Percentiles rank a stretch among this genome's conserved stretches.
Evolutionary conservation across 768 basidiomycete species (phyloP).

Genomic region (Podaxis sp.): DNA sequence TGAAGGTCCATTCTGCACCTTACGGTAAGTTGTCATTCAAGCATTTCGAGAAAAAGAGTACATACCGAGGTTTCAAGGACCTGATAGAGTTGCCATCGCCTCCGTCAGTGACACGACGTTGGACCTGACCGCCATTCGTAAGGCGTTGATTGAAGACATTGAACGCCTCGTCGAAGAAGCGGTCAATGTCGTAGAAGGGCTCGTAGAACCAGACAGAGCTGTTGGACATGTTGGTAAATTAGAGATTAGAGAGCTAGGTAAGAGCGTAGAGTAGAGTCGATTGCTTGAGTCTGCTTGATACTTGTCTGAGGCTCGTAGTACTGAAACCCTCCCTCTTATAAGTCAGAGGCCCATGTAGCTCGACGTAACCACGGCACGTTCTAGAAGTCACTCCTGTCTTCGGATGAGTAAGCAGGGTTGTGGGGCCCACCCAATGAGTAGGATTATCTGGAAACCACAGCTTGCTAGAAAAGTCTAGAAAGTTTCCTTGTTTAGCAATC

Average conservation of each 20-base stretch:
- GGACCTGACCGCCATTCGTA: conserved; percentile 11
- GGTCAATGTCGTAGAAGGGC: conserved; percentile 43
- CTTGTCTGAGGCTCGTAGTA: neutral
- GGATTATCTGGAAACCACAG: neutral
- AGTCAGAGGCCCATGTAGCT: neutral
- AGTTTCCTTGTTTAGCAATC: neutral
- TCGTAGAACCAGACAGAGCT: conserved; percentile 33
- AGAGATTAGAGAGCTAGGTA: neutral
- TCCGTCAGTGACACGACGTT: conserved; percentile 13
- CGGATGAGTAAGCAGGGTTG: neutral
- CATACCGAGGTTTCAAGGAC: conserved; percentile 23
- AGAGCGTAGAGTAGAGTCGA: neutral
- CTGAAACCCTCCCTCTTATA: neutral
- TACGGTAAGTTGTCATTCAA: neutral
- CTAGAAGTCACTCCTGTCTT: neutral
- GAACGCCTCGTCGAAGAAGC: conserved; percentile 38
- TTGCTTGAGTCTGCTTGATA: neutral
- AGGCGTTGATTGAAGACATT: conserved; percentile 22
- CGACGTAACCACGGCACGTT: neutral
- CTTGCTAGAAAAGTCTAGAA: neutral
- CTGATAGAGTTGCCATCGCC: conserved; percentile 15
- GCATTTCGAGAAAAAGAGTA: neutral
- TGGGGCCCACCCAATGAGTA: neutral
- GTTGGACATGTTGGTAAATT: conserved; percentile 19
- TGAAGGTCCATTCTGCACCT: conserved; percentile 45